Evolutionary conservation across 805 yeast species (phyloP), one percentile per base, ranked within the genome.

Genomic region (Pichia deserticola): DNA sequence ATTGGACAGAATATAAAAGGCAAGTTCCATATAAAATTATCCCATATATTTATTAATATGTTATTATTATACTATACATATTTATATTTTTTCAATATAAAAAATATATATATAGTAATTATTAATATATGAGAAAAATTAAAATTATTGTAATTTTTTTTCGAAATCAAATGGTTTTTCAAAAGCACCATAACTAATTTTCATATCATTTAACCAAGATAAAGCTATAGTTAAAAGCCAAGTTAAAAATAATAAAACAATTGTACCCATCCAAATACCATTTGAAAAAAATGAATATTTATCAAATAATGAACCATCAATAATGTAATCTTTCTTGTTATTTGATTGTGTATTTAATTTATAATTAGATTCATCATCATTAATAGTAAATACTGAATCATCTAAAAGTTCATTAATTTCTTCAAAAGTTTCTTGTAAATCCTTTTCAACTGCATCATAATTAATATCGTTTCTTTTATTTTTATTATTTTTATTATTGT

Each of bases 21-120:
- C 62, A 67, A 55, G 99, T 93, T 34, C 97, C 96, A 13, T 92
- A 84, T 66, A 85, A 89, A 64, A 89, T 93, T 54, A 76, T 93
- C 54, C 99, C 99, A 5, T 89, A 82, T 60, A 68, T 93, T 7
- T 92, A 89, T 65, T 90, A 68, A 65, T 48, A 12, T 20, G n/a
- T n/a, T n/a, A n/a, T n/a, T n/a, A n/a, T n/a, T n/a, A 20, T 20
- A 3, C 3, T 20, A 20, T 20, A 20, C 20, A 20, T 20, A 20
- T 20, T 20, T 20, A 20, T 20, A 7, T 9, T 25, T 40, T 40
- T 40, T 40, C 3, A 28, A 20, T 34, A 34, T 11, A 5, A 9
- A 12, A 5, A 8, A 34, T 5, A 28, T 42, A 34, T 36, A 30
- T 36, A 41, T 7, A 45, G 29, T 36, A 33, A 36, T 15, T 40